A percentile compares a stretch with the other conserved stretches of the same genome.
These are phyloP conservation scores for Graphilbum sp. DNA, from an alignment of 2,329 filamentous ascomycete genomes.

Conservation along the genomic window DNA sequence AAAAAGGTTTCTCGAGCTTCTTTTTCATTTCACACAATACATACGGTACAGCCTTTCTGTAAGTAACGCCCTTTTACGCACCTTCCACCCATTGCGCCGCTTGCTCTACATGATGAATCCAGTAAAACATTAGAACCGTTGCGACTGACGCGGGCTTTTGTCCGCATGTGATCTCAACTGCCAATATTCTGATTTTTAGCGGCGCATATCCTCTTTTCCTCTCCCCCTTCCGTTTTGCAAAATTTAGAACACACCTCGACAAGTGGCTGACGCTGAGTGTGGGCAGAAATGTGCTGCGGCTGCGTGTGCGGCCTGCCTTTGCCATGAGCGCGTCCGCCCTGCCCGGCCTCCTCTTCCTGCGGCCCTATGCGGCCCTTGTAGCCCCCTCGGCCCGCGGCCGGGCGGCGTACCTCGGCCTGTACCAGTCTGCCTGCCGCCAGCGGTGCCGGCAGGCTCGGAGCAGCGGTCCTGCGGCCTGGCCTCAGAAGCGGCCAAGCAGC, in stretches of 20 bases:
- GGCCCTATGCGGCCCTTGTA: slow-evolving; percentile 29
- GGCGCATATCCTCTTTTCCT: too few species aligned
- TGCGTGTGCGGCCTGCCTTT: neutral
- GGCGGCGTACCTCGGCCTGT: slow-evolving; percentile 31
- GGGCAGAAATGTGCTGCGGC: neutral
- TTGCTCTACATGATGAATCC: slow-evolving; percentile 35
- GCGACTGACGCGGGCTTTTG: slow-evolving; percentile 33
- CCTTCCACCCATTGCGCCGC: too few species aligned
- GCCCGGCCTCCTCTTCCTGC: slow-evolving; percentile 31
- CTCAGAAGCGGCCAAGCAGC: too few species aligned
- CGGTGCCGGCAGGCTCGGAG: neutral
- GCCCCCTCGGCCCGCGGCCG: slow-evolving; percentile 13
- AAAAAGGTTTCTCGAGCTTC: too few species aligned
- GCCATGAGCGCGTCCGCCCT: slow-evolving; percentile 5
- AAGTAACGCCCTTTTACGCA: too few species aligned
- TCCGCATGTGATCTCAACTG: slow-evolving; percentile 36
- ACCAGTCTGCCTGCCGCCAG: slow-evolving; percentile 15
- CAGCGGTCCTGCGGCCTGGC: too few species aligned
- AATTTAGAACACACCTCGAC: too few species aligned
- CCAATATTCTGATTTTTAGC: slow-evolving; percentile 21
- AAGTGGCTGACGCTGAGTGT: too few species aligned
- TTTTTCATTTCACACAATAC: too few species aligned
- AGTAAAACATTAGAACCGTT: slow-evolving; percentile 38
- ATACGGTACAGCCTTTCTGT: too few species aligned
- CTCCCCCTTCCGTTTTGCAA: too few species aligned